Evolutionary conservation across 176 grass and related monocot species (phyloP).

Genomic region (Oryza brachyantha): DNA sequence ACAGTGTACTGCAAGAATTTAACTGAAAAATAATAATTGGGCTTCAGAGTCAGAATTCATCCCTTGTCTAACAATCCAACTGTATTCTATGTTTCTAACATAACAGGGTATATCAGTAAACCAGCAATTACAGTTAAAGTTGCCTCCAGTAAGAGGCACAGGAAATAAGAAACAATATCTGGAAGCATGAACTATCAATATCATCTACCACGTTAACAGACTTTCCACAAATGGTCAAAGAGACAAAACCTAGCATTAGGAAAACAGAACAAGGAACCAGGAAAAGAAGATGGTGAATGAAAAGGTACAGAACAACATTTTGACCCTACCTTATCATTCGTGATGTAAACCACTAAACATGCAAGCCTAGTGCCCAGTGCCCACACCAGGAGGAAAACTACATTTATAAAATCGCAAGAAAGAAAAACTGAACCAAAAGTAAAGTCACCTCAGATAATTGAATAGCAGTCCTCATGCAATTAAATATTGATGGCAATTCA

Average conservation of each 20-base stretch:
- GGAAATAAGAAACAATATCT: no score
- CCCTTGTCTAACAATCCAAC: not conserved
- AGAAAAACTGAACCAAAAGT: slow-evolving; percentile 9
- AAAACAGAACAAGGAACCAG: no score
- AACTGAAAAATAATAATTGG: not conserved
- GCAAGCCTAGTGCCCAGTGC: not conserved
- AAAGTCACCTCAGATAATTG: slow-evolving; percentile 43
- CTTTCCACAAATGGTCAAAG: not conserved
- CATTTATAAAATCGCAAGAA: slow-evolving; percentile 11
- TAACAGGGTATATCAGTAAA: not conserved
- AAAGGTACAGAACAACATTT: not conserved
- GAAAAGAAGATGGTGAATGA: not conserved
- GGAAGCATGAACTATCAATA: not conserved
- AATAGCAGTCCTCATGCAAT: slow-evolving; percentile 64
- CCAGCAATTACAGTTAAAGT: not conserved
- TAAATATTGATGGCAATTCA: slow-evolving; percentile 63
- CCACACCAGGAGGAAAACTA: not conserved
- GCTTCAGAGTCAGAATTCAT: no score
- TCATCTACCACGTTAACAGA: not conserved
- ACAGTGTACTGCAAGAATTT: not conserved
- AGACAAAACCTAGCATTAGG: no score
- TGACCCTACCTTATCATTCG: not conserved
- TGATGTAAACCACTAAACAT: not conserved
- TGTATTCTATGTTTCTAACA: not conserved
- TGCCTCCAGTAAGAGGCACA: no score